Evolutionary conservation across 2,329 filamentous ascomycete genomes (phyloP).

Genomic region (Penicillium freii): DNA sequence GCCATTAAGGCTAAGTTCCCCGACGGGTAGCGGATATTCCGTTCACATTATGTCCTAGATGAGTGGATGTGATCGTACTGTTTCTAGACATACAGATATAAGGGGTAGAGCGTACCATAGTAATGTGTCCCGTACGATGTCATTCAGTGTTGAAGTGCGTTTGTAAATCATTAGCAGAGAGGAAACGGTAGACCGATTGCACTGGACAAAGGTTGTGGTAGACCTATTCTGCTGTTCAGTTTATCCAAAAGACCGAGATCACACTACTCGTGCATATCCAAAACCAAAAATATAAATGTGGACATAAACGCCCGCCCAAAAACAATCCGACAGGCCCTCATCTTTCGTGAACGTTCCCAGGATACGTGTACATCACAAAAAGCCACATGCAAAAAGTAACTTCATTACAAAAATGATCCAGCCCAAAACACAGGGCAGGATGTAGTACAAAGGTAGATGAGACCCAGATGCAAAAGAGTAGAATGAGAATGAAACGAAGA

Average conservation of each 20-base stretch:
- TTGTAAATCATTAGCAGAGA: background rate
- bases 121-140: background rate
- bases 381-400: background rate
- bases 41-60: background rate
- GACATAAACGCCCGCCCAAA: conserved; percentile 1
- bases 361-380: conserved; percentile 6
- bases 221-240: conserved; percentile 4
- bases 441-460: conserved; percentile 1
- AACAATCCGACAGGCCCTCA: background rate
- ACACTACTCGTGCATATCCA: background rate
- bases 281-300: background rate
- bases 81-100: background rate
- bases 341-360: conserved; percentile 1
- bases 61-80: background rate
- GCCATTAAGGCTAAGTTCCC: background rate
- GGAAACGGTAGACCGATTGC: background rate
- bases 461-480: background rate
- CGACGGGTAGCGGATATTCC: background rate
- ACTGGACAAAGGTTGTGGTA: background rate
- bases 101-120: background rate
- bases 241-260: background rate
- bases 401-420: conserved; percentile 4
- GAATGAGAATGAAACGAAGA: background rate
- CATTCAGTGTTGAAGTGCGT: no score
- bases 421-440: background rate